Evolutionary conservation across 495 filamentous ascomycete genomes (phyloP).

Genomic region (Penicillium antarcticum): DNA sequence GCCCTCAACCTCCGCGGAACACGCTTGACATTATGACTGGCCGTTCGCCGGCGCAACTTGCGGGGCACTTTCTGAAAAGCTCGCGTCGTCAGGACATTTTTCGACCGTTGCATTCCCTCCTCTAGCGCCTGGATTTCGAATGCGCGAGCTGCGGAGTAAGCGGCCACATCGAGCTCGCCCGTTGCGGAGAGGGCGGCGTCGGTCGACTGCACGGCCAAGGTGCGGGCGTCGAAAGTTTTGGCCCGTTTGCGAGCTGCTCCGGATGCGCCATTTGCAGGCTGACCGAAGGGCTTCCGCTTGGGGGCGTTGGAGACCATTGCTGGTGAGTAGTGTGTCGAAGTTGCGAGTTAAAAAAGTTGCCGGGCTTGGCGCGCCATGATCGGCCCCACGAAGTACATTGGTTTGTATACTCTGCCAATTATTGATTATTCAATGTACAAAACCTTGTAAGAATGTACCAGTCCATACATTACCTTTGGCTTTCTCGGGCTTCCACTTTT

Average conservation of each 20-base stretch:
- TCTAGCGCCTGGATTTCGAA: slow-evolving; percentile 87
- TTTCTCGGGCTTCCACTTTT: too few species aligned
- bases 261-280: slow-evolving; percentile 17
- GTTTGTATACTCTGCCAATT: too few species aligned
- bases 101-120: slow-evolving; percentile 70
- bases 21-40: slow-evolving; percentile 90
- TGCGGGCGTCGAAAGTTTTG: slow-evolving; percentile 65
- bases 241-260: slow-evolving; percentile 54
- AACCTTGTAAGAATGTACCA: too few species aligned
- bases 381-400: slow-evolving; percentile 11
- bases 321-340: slow-evolving; percentile 9
- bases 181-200: slow-evolving; percentile 67
- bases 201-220: slow-evolving; percentile 67
- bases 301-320: slow-evolving; percentile 35
- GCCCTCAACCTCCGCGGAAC: slow-evolving; percentile 76
- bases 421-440: too few species aligned
- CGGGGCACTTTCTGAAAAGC: slow-evolving; percentile 90
- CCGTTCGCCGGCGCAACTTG: slow-evolving; percentile 78
- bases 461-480: too few species aligned
- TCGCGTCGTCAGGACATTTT: slow-evolving; percentile 60
- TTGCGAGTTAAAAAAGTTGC: slow-evolving; percentile 22
- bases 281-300: slow-evolving; percentile 31
- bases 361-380: slow-evolving; percentile 29
- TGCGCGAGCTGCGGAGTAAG: slow-evolving; percentile 78
- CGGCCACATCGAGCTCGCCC: slow-evolving; percentile 73